These are phyloP conservation scores for Cladophialophora chaetospira DNA, from an alignment of 2,329 filamentous ascomycete species.

Conservation along the genomic window DNA sequence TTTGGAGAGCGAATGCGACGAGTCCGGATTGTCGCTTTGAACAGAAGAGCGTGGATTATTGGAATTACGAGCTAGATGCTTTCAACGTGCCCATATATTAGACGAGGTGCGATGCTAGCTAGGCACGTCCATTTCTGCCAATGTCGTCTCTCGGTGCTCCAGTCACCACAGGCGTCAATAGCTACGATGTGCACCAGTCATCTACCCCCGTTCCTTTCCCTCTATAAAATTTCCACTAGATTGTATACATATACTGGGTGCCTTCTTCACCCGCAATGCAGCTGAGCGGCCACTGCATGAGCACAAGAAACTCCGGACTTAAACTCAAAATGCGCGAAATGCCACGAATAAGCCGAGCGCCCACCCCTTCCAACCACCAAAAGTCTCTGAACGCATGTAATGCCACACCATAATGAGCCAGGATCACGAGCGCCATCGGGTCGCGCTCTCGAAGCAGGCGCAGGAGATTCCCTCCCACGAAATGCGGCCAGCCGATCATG, in stretches of 20 bases:
- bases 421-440: conserved; percentile 7
- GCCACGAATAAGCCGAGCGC: not conserved
- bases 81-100: conserved; percentile 45
- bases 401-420: conserved; percentile 5
- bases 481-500: conserved; percentile 10
- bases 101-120: too few relatives aligned
- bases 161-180: too few relatives aligned
- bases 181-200: too few relatives aligned
- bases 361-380: conserved; percentile 8
- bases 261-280: not conserved
- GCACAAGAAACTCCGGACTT: not conserved
- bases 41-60: conserved; percentile 43
- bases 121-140: too few relatives aligned
- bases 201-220: too few relatives aligned
- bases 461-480: not conserved
- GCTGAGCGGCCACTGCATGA: conserved; percentile 1
- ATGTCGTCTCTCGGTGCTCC: too few relatives aligned
- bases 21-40: conserved; percentile 45
- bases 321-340: not conserved
- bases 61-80: conserved; percentile 44
- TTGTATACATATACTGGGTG: not conserved
- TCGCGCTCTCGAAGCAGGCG: conserved; percentile 8
- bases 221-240: not conserved
- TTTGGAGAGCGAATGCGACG: conserved; percentile 38
- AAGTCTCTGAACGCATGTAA: not conserved